Base-by-base conservation (phyloP, 148 eudicot genomes). In the Cornus controversa region DNA sequence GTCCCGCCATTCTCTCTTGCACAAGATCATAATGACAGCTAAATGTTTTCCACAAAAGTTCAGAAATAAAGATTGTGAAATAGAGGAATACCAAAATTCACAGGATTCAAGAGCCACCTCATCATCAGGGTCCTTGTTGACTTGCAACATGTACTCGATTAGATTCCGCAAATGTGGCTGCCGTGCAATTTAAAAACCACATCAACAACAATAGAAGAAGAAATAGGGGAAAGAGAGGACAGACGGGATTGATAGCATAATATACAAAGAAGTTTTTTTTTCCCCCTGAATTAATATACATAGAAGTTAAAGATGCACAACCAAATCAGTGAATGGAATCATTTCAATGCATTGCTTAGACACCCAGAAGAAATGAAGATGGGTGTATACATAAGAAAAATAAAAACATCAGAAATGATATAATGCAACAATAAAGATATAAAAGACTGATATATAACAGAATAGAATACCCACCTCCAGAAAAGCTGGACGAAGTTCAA, bases 51-150 rank as follows among this genome's bases (percentile, higher is more conserved):
- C 57, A 73, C 25, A 5, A 24, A n/a, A 79, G 47, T 2, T 42
- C 3, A 64, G 18, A 31, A 42, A 62, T 14, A 5, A 50, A 63
- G 15, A 31, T 45, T 27, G 31, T 45, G 69, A 20, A 65, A 34
- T 22, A 29, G 28, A 72, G 54, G 13, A 79, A 68, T 87, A 96
- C 99, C 99, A 96, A 86, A 96, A 93, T 85, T 96, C 99, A 89
- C 99, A 96, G 72, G 99, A 93, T 90, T 96, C 99, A 81, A 96
- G 99, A 28, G 99, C 90, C 65, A 96, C 99, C 84, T 96, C 99
- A 29, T 91, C 97, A 77, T 96, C 99, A 81, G 81, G 78, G 76
- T 91, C 98, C 88, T 96, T 90, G 87, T 90, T 96, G 76, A 91
- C 99, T 88, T 83, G 90, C 83, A 96, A 85, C 92, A 96, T 96